These are phyloP conservation scores for Arthroderma sp. DNA, from an alignment of 2,329 filamentous ascomycete species.

Conservation along the genomic window DNA sequence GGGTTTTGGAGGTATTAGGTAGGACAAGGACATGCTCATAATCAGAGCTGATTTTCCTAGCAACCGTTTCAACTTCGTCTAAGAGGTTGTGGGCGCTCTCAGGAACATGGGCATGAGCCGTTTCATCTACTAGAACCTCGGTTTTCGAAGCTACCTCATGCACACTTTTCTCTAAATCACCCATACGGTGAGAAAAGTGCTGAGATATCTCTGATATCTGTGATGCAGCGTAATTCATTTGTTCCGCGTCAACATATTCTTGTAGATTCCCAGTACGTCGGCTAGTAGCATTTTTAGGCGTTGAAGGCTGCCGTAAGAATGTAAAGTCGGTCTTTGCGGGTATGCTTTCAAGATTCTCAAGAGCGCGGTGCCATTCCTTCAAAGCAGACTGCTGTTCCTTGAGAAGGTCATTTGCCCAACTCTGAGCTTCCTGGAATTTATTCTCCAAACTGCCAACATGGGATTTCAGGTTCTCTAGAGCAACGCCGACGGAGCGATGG, in stretches of 20 bases:
- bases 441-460: conserved; percentile 34
- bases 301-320: conserved; percentile 27
- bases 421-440: conserved; percentile 32
- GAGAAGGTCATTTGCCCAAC: conserved; percentile 32
- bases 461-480: conserved; percentile 57
- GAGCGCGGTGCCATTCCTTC: conserved; percentile 30
- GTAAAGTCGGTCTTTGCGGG: conserved; percentile 32
- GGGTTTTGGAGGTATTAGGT: conserved; percentile 50
- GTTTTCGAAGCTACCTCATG: conserved; percentile 47
- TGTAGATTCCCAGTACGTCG: conserved; percentile 47
- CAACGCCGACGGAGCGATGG: conserved; percentile 61
- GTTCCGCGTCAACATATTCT: conserved; percentile 62
- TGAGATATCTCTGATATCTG: conserved; percentile 46
- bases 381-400: conserved; percentile 32
- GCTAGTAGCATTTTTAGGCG: conserved; percentile 30
- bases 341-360: conserved; percentile 26
- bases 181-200: conserved; percentile 47
- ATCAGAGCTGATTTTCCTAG: conserved; percentile 76
- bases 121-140: conserved; percentile 21
- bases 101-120: conserved; percentile 33
- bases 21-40: conserved; percentile 64
- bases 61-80: conserved; percentile 73
- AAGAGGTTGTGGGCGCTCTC: conserved; percentile 57
- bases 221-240: conserved; percentile 57
- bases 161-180: conserved; percentile 48